phyloP scores from a whole-genome alignment of 352 stramenopile genomes.

The Phytopythium sindhum region DNA sequence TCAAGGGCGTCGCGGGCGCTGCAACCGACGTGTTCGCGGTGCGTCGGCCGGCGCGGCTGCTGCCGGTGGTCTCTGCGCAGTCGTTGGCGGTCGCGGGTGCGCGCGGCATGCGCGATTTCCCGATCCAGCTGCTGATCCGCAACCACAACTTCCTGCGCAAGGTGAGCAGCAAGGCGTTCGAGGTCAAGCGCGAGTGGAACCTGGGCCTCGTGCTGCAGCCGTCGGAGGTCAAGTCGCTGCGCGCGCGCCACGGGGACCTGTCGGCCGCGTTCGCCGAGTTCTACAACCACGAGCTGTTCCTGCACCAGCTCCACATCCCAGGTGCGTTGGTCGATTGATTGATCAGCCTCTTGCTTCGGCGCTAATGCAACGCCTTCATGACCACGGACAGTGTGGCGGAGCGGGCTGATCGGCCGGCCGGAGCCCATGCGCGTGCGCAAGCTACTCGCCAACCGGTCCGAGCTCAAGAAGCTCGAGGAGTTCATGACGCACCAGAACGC shows the following conservation, averaged over 20 bases:
- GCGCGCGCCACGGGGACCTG: constrained; percentile 60
- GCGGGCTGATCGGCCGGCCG: constrained; percentile 69
- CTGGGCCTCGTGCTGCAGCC: constrained; percentile 67
- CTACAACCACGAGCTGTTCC: constrained; percentile 67
- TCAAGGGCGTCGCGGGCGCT: background rate
- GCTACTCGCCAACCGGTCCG: constrained; percentile 63
- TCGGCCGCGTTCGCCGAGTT: constrained; percentile 75
- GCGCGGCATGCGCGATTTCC: constrained; percentile 49
- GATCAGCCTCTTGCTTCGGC: constrained; percentile 1
- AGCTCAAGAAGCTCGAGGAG: constrained; percentile 74
- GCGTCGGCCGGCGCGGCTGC: background rate
- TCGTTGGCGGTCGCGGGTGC: constrained; percentile 13
- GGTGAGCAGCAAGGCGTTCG: constrained; percentile 32
- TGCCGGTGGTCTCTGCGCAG: background rate
- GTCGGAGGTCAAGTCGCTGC: constrained; percentile 77
- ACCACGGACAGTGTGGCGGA: constrained; percentile 50
- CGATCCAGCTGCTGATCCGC: constrained; percentile 53
- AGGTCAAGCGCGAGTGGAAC: constrained; percentile 75
- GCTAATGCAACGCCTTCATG: background rate
- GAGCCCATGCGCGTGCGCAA: constrained; percentile 71
- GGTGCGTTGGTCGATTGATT: constrained; percentile 20
- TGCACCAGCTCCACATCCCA: constrained; percentile 80
- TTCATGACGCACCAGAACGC: constrained; percentile 63
- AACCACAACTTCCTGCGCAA: constrained; percentile 70
- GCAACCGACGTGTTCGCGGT: background rate